Evolutionary conservation across 2,329 filamentous ascomycete genomes (phyloP).

Genomic region (Moelleriella libera): DNA sequence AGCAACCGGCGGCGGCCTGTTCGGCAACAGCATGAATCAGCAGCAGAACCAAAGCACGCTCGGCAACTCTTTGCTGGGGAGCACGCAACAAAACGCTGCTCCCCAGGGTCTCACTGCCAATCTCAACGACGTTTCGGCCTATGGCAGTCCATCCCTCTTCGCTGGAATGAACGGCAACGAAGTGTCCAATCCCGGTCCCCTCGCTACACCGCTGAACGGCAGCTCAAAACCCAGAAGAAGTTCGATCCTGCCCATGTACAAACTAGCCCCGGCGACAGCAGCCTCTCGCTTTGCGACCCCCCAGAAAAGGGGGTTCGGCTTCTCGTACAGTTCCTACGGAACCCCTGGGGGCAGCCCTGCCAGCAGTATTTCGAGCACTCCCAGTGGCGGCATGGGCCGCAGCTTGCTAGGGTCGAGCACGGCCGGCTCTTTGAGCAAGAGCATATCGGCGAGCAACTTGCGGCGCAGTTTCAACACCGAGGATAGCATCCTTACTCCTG

Average conservation of each 20-base stretch:
- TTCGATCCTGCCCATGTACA: slow-evolving; percentile 73
- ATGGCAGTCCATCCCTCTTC: slow-evolving; percentile 80
- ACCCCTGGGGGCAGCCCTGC: slow-evolving; percentile 60
- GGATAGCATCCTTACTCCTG: slow-evolving; percentile 74
- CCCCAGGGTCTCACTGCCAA: slow-evolving; percentile 62
- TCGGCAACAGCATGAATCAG: slow-evolving; percentile 30
- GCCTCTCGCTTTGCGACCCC: slow-evolving; percentile 71
- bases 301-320: slow-evolving; percentile 77
- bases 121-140: slow-evolving; percentile 72
- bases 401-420: slow-evolving; percentile 54
- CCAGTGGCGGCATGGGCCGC: slow-evolving; percentile 44
- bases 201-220: slow-evolving; percentile 77
- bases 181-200: slow-evolving; percentile 63
- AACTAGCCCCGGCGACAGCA: slow-evolving; percentile 61
- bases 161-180: slow-evolving; percentile 51
- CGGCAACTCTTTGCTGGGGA: slow-evolving; percentile 46
- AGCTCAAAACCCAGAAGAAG: slow-evolving; percentile 62
- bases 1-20: slow-evolving; percentile 26
- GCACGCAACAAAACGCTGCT: slow-evolving; percentile 34
- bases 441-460: slow-evolving; percentile 75
- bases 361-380: slow-evolving; percentile 50
- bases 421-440: slow-evolving; percentile 66
- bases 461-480: slow-evolving; percentile 70
- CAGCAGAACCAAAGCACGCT: slow-evolving; percentile 32
- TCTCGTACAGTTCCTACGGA: slow-evolving; percentile 85